These are phyloP conservation scores for Plantago major DNA, from an alignment of 257 asterid species.

Conservation along the genomic window DNA sequence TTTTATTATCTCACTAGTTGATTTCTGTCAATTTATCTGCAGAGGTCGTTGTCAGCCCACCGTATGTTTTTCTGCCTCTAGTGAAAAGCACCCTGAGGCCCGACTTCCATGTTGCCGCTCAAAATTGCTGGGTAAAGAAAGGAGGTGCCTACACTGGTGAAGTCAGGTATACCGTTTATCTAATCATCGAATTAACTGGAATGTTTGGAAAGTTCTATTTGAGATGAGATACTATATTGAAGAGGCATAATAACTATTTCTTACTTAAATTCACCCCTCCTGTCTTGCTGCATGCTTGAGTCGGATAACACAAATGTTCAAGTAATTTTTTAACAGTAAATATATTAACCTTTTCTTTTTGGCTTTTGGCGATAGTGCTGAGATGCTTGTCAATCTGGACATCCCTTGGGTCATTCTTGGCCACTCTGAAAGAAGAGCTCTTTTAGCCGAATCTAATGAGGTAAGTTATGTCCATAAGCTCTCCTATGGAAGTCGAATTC, in stretches of 20 bases:
- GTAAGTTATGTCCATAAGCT: slow-evolving; percentile 27
- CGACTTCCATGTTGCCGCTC: slow-evolving; percentile 94
- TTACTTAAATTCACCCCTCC: not conserved
- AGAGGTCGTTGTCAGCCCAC: slow-evolving; percentile 99
- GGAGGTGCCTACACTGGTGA: slow-evolving; percentile 99
- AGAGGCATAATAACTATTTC: too few species aligned
- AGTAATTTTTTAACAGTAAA: not conserved
- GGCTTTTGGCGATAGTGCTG: slow-evolving; percentile 58
- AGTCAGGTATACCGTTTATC: slow-evolving; percentile 51
- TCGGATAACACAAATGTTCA: not conserved
- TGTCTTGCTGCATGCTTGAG: slow-evolving; percentile 3
- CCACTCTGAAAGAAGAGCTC: slow-evolving; percentile 90
- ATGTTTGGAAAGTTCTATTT: not conserved
- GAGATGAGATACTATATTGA: not conserved
- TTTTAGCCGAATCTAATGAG: slow-evolving; percentile 80
- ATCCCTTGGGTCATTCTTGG: slow-evolving; percentile 97
- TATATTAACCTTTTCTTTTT: slow-evolving; percentile 1
- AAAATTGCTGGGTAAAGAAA: slow-evolving; percentile 96
- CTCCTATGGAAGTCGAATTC: not conserved
- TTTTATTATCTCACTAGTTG: slow-evolving; percentile 5
- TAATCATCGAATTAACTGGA: not conserved
- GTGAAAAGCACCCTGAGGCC: slow-evolving; percentile 62
- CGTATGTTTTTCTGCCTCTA: slow-evolving; percentile 72
- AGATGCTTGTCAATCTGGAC: slow-evolving; percentile 81
- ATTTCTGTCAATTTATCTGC: slow-evolving; percentile 21